Base-by-base conservation (phyloP, 2,329 filamentous ascomycete genomes). In the Cytospora piceae region DNA sequence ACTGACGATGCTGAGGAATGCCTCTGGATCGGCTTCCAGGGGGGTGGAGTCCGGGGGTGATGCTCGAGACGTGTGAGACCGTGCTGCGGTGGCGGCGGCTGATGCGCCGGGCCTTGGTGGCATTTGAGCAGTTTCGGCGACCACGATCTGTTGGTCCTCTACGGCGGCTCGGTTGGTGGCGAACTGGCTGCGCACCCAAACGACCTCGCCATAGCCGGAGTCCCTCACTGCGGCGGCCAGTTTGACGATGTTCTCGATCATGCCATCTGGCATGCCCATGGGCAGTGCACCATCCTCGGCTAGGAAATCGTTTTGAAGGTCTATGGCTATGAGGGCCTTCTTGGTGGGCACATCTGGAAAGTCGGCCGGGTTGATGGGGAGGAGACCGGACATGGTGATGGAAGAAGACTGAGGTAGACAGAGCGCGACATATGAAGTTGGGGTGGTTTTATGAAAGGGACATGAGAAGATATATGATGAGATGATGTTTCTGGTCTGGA, bases 291-390 rank as follows among this genome's bases (percentile, higher is more conserved):
- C 90, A 59, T 87, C 83, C 1, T 85, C 78, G 8, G 87, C 83
- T 65, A 96, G 79, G 73, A 98, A 97, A 75, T 97, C 94, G 72
- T 96, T 93, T 74, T 98, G 95, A 42, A 96, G 86, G 73, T 97
- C 94, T 69, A 97, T 83, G 22, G 96, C 80, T 24, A 98, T 81
- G 53, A 99, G 82, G 1, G 92, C 94, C 77, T 85, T 86, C 60
- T 87, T 83, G 11, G 86, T 86, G 34, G 77, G 80, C 61, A 90
- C 77, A 58, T 83, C 78, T 14, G 87, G 87, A 24, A 89, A 79
- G 42, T 81, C 79, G 55, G 82, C 76, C 49, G 81, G 77, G 71
- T 87, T 83, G 74, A 89, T 86, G 68, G 83, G 74, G 72, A 89
- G 86, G 79, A 86, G 63, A 52, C n/a, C 11, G 22, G 71, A 65